phyloP scores from a whole-genome alignment of 192 early-diverging fungal genomes.

The Coemansia sp. region DNA sequence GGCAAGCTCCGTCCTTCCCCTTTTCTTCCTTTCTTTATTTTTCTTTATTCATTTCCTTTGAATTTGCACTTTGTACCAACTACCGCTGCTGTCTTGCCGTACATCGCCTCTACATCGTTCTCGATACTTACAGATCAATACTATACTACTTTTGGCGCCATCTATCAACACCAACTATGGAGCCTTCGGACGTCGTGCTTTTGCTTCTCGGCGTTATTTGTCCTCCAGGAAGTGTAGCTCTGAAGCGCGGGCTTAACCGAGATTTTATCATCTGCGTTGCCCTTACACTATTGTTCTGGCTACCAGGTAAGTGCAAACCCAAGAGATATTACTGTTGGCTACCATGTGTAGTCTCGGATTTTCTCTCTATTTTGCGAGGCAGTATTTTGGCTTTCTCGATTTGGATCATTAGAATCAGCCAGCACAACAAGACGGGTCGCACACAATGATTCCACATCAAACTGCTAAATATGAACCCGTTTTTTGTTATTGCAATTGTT shows the following conservation, averaged over 20 bases:
- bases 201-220: slow-evolving; percentile 52
- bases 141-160: neutral
- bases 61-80: neutral
- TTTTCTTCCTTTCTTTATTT: neutral
- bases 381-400: slow-evolving; percentile 7
- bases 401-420: neutral
- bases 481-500: neutral
- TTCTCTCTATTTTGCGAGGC: neutral
- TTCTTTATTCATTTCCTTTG: slow-evolving; percentile 8
- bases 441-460: slow-evolving; percentile 2
- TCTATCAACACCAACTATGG: slow-evolving; percentile 17
- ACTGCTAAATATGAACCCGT: neutral
- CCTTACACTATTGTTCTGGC: slow-evolving; percentile 68
- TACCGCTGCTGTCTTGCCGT: neutral
- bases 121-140: neutral
- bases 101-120: neutral
- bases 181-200: slow-evolving; percentile 53
- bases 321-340: neutral
- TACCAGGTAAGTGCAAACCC: slow-evolving; percentile 59
- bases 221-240: slow-evolving; percentile 65
- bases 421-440: neutral
- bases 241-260: slow-evolving; percentile 64
- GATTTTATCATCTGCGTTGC: slow-evolving; percentile 71
- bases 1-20: neutral
- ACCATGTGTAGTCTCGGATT: neutral